Evolutionary conservation across 148 eudicot species (phyloP).

Genomic region (Rhododendron griersonianum): DNA sequence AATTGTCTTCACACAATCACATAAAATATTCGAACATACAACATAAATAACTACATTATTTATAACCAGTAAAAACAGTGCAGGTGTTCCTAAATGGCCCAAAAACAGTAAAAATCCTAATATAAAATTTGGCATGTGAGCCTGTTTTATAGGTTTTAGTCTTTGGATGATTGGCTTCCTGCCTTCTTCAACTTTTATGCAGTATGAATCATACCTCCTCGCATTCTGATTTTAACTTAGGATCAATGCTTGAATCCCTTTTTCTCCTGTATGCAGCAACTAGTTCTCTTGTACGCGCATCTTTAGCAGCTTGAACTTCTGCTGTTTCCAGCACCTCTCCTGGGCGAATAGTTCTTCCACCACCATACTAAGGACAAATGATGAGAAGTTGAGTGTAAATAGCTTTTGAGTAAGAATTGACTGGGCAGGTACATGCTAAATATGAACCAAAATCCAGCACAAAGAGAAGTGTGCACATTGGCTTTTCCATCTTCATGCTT

Average conservation of each 20-base stretch:
- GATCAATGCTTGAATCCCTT: slow-evolving; percentile 60
- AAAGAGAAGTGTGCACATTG: not conserved
- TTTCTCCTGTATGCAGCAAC: slow-evolving; percentile 59
- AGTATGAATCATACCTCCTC: slow-evolving; percentile 46
- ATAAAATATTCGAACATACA: not conserved
- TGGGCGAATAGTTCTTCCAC: slow-evolving; percentile 79
- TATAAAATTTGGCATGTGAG: not conserved
- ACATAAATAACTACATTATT: not conserved
- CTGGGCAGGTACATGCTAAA: not conserved
- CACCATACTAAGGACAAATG: slow-evolving; percentile 59
- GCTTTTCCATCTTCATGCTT: not conserved
- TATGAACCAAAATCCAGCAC: not conserved
- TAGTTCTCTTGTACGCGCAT: slow-evolving; percentile 61
- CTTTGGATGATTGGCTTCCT: not conserved
- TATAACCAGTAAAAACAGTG: not conserved
- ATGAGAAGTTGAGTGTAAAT: not conserved
- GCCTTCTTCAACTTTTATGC: not conserved
- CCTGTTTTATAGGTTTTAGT: not conserved
- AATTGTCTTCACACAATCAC: not conserved
- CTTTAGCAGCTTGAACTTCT: slow-evolving; percentile 72
- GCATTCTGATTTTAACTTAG: slow-evolving; percentile 69
- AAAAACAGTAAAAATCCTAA: not conserved
- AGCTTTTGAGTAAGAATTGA: not conserved
- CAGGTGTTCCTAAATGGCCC: not conserved
- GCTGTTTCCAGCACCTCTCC: slow-evolving; percentile 73